Percentiles rank a stretch among this genome's conserved stretches.
Conservation (phyloP, 1,284 basidiomycete genomes). For the Apiotrichum domesticum region DNA sequence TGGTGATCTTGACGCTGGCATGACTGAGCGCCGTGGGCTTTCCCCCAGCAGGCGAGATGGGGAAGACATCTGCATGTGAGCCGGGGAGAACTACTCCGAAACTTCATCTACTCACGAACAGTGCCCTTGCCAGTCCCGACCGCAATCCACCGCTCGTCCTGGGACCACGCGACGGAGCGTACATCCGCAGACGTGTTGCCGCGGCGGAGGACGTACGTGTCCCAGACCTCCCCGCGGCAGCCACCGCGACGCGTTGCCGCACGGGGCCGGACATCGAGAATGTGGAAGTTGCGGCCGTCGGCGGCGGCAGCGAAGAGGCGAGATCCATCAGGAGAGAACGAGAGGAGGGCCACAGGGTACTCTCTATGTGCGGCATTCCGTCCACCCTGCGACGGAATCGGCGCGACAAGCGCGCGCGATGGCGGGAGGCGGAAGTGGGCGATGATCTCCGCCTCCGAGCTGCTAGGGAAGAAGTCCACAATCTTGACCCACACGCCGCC, state of each 20-base stretch:
- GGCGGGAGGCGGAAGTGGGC: conserved; percentile 40
- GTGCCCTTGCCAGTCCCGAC: conserved; percentile 55
- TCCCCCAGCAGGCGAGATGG: conserved; percentile 69
- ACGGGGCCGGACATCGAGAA: conserved; percentile 51
- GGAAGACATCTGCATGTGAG: conserved; percentile 59
- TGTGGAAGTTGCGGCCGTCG: conserved; percentile 58
- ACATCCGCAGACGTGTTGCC: conserved; percentile 66
- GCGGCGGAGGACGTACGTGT: conserved; percentile 63
- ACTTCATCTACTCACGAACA: conserved; percentile 39
- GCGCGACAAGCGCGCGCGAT: conserved; percentile 10
- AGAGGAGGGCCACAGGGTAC: conserved; percentile 53
- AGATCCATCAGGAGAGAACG: conserved; percentile 60
- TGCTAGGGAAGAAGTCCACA: conserved; percentile 26
- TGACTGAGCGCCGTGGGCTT: conserved; percentile 61
- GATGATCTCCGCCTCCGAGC: conserved; percentile 17
- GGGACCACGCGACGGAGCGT: conserved; percentile 52
- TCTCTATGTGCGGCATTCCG: conserved; percentile 16
- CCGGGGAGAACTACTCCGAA: too few species aligned
- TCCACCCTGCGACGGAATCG: conserved; percentile 1
- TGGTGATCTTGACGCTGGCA: conserved; percentile 55
- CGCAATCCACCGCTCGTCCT: conserved; percentile 64
- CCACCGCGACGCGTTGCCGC: neutral
- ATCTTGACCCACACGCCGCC: conserved; percentile 39
- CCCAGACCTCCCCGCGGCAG: conserved; percentile 50
- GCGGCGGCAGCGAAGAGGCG: conserved; percentile 55